Evolutionary conservation across 2,329 filamentous ascomycete genomes (phyloP).

Genomic region (Cladorrhinum sp.): DNA sequence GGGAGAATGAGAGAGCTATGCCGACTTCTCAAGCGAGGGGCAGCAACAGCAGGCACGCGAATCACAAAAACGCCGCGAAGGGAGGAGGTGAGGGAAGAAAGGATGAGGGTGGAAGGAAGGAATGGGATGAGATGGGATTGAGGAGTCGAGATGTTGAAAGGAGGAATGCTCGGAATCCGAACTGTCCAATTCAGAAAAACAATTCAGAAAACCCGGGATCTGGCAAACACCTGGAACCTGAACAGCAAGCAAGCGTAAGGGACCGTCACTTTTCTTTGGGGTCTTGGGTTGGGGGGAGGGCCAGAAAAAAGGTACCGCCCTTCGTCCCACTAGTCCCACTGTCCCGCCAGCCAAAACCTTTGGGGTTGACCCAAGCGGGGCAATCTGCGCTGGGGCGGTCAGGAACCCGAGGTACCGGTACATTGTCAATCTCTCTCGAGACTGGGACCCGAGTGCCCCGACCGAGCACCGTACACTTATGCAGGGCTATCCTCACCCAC

Average conservation of each 20-base stretch:
- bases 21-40: neutral
- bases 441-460: conserved; percentile 9
- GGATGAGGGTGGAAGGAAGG: conserved; percentile 6
- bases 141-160: conserved; percentile 1
- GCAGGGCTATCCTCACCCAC: neutral
- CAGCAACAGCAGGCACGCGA: neutral
- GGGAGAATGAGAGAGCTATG: no score
- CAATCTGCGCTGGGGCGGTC: conserved; percentile 25
- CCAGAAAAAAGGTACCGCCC: conserved; percentile 23
- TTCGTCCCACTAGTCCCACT: conserved; percentile 4
- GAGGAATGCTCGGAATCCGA: conserved; percentile 3
- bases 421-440: conserved; percentile 17
- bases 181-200: conserved; percentile 14
- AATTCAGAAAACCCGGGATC: conserved; percentile 19
- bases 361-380: conserved; percentile 31
- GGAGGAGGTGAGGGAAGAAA: neutral
- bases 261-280: conserved; percentile 18
- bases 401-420: conserved; percentile 31
- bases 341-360: conserved; percentile 26
- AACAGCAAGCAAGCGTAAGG: conserved; percentile 15
- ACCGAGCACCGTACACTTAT: conserved; percentile 6
- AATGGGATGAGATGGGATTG: neutral
- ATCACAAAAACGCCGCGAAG: conserved; percentile 3
- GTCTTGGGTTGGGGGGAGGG: conserved; percentile 18
- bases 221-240: conserved; percentile 19